phyloP scores from a whole-genome alignment of 179 eudicot genomes.

The Sideroxylon spinosum region DNA sequence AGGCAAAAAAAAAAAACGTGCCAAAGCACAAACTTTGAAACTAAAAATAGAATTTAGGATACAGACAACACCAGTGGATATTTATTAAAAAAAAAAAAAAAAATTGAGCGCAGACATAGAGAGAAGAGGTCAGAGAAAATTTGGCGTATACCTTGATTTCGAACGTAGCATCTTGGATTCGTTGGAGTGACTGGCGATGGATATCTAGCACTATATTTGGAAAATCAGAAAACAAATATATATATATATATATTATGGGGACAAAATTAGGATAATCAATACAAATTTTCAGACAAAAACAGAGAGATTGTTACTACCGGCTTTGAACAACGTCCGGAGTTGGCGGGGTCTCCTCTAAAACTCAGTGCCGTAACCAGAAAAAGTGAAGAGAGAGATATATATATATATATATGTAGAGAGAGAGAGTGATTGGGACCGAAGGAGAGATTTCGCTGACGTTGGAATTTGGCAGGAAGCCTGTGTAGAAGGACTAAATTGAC shows the following conservation, averaged over 20 bases:
- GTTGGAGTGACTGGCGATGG: neutral
- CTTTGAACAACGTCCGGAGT: slow-evolving; percentile 32
- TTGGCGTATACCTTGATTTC: slow-evolving; percentile 34
- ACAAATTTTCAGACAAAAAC: neutral
- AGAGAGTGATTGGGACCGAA: neutral
- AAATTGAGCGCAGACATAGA: neutral
- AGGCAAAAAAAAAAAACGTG: too few relatives aligned
- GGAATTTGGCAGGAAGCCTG: too few relatives aligned
- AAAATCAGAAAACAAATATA: slow-evolving; percentile 13
- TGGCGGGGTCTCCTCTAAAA: slow-evolving; percentile 29
- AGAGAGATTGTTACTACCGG: neutral
- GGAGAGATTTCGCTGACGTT: neutral
- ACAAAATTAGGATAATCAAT: neutral
- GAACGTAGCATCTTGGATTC: slow-evolving; percentile 30
- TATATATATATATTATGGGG: too few relatives aligned
- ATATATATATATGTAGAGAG: neutral
- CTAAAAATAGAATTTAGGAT: neutral
- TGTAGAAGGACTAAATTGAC: neutral
- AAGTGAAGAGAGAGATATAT: neutral
- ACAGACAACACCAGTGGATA: neutral
- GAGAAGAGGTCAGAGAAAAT: neutral
- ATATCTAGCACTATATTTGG: slow-evolving; percentile 17
- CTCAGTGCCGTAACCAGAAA: neutral
- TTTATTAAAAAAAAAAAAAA: neutral
- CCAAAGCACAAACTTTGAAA: neutral